A percentile compares a stretch with the other conserved stretches of the same genome.
phyloP scores from a whole-genome alignment of 2,329 filamentous ascomycete species.

The Penicillium corylophilum region DNA sequence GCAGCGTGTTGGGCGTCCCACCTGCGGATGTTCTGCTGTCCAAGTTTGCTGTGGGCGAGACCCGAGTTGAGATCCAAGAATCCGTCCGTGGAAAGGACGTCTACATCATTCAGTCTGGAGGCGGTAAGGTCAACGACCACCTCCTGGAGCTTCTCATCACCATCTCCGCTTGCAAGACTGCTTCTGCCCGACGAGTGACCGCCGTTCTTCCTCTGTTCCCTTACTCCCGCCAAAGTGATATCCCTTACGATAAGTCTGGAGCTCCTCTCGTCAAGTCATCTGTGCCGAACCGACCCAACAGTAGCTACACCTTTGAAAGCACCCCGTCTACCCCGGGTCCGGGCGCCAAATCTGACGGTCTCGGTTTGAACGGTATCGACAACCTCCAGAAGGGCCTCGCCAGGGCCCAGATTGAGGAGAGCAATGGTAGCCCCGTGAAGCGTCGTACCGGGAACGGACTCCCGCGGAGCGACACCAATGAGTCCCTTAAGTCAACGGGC shows the following conservation, averaged over 20 bases:
- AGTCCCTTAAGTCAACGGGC: slow-evolving; percentile 37
- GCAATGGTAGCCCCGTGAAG: slow-evolving; percentile 43
- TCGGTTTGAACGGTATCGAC: slow-evolving; percentile 68
- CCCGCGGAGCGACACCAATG: slow-evolving; percentile 39
- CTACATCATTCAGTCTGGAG: slow-evolving; percentile 94
- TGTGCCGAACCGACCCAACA: slow-evolving; percentile 43
- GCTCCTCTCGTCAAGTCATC: slow-evolving; percentile 77
- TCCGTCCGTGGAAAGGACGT: slow-evolving; percentile 98
- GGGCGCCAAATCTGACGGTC: slow-evolving; percentile 61
- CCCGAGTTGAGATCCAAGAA: slow-evolving; percentile 91
- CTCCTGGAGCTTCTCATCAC: slow-evolving; percentile 96
- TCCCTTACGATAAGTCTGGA: slow-evolving; percentile 94
- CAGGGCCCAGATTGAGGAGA: slow-evolving; percentile 62
- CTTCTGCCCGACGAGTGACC: slow-evolving; percentile 88
- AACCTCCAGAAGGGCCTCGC: slow-evolving; percentile 70
- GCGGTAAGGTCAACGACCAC: slow-evolving; percentile 91
- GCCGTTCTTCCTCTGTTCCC: slow-evolving; percentile 94
- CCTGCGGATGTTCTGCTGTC: slow-evolving; percentile 76
- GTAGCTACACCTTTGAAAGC: slow-evolving; percentile 81
- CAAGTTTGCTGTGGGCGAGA: slow-evolving; percentile 96
- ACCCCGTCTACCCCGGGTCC: slow-evolving; percentile 82
- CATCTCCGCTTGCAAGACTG: slow-evolving; percentile 95
- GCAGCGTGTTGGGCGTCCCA: slow-evolving; percentile 84
- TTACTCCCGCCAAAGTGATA: slow-evolving; percentile 92
- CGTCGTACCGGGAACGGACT: slow-evolving; percentile 44